These are phyloP conservation scores for Neurospora sp. DNA, from an alignment of 495 filamentous ascomycete species.

Conservation along the genomic window DNA sequence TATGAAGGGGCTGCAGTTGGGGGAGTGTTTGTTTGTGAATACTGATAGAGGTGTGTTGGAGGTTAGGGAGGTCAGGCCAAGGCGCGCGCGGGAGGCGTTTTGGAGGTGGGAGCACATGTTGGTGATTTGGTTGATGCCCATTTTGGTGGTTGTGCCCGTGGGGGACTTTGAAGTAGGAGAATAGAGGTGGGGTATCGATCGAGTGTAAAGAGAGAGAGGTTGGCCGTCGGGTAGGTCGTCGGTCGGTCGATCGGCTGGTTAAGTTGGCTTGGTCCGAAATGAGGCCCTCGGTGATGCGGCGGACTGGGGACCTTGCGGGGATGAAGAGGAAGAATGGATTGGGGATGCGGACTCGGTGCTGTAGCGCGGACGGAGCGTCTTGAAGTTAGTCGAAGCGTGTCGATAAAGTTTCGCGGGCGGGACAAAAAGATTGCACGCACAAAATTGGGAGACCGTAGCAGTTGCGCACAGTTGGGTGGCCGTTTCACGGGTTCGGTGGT, in stretches of 20 bases:
- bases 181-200: not conserved
- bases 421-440: not conserved
- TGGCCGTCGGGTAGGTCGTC: not conserved
- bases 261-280: too few species aligned
- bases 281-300: too few species aligned
- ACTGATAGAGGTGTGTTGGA: conserved; percentile 80
- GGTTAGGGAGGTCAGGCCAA: conserved; percentile 77
- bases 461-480: not conserved
- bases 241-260: too few species aligned
- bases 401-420: not conserved
- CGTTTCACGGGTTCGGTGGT: not conserved
- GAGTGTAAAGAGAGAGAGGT: not conserved
- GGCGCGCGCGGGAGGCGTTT: conserved; percentile 77
- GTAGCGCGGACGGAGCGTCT: not conserved
- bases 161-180: not conserved
- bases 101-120: conserved; percentile 88
- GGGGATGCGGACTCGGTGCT: not conserved
- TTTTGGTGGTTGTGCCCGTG: conserved; percentile 27
- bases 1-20: conserved; percentile 70
- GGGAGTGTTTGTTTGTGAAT: conserved; percentile 72
- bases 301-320: not conserved
- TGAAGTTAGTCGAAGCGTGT: not conserved
- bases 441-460: not conserved
- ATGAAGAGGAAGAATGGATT: not conserved
- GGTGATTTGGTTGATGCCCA: conserved; percentile 78